Base-by-base conservation (phyloP, 495 filamentous ascomycete species). In the Neurospora intermedia region DNA sequence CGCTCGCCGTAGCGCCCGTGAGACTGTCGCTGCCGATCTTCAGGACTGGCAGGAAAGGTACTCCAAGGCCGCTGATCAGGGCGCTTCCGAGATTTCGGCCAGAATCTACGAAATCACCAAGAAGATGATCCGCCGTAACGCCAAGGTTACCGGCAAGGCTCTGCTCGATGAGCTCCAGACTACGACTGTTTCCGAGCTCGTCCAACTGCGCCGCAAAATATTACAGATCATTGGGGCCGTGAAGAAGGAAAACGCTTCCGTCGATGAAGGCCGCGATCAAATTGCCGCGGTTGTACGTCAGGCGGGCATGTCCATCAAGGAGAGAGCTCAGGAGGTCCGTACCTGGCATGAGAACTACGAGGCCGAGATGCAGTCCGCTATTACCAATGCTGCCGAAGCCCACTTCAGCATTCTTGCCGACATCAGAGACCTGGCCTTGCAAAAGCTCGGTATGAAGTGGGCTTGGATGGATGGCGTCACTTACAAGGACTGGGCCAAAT, bases 401-500 rank as follows among this genome's bases (percentile, higher is more conserved):
- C 97, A 94, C 9, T 87, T 98, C 38, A 86, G 88, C 72, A 92
- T 96, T 43, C 86, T 99, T 43, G 92, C 96, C 75, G 86, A 88
- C 70, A 94, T 97, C 72, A 88, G 93, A 27, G 94, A 98, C 75
- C 85, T 97, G 9, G 94, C 94, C 3, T 85, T 99, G 9, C 94
- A 97, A 78, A 95, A 97, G 78, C 93, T 99, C 71, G 96, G 96
- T 48, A 94, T 96, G 88, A 93, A 96, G 73, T 99, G 96, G 94
- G 94, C 94, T 2, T 96, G 93, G 91, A 97, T 93, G 87, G 95
- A 98, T 70, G 91, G 91, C 45, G 89, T 99, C 73, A 94, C 94
- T 7, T 97, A 98, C 85, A 94, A 96, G 77, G 94, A 98, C 79
- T 99, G 96, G 96, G 88, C 88, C 39, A 92, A 92, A 77, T 98